Conservation (phyloP, 768 basidiomycete genomes). For the Nidularia sp. region DNA sequence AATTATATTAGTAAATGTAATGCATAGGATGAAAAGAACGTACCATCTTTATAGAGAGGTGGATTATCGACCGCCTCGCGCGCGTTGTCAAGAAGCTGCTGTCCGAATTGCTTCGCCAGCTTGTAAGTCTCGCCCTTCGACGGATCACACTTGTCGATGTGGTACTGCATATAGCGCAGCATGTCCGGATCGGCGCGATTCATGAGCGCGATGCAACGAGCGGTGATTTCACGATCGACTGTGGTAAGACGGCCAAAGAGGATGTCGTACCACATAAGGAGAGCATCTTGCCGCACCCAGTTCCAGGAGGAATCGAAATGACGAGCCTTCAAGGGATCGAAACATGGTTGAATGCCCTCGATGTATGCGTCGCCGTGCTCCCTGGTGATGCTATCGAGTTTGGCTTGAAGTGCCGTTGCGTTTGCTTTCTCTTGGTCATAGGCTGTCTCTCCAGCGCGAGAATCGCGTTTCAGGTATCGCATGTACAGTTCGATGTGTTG, state of each 20-base stretch:
- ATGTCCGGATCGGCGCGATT: conserved; percentile 95
- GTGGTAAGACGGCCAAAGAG: conserved; percentile 93
- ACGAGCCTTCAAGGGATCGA: conserved; percentile 93
- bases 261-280: conserved; percentile 98
- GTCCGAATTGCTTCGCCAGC: conserved; percentile 96
- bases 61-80: conserved; percentile 76
- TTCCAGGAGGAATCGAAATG: conserved; percentile 99
- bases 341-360: conserved; percentile 91
- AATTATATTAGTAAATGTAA: conserved; percentile 3
- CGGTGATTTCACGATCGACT: conserved; percentile 94
- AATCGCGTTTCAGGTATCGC: conserved; percentile 93
- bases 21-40: conserved; percentile 20
- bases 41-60: conserved; percentile 96
- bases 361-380: conserved; percentile 95
- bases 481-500: conserved; percentile 96
- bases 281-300: conserved; percentile 96
- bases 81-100: conserved; percentile 92
- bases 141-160: conserved; percentile 81
- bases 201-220: conserved; percentile 95
- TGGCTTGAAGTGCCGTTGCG: conserved; percentile 68
- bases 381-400: conserved; percentile 80
- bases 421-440: conserved; percentile 84
- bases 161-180: conserved; percentile 92
- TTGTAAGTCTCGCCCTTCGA: conserved; percentile 86
- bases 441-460: conserved; percentile 86